Conservation (phyloP, 306 rosid genomes). For the Cucumis hystrix region DNA sequence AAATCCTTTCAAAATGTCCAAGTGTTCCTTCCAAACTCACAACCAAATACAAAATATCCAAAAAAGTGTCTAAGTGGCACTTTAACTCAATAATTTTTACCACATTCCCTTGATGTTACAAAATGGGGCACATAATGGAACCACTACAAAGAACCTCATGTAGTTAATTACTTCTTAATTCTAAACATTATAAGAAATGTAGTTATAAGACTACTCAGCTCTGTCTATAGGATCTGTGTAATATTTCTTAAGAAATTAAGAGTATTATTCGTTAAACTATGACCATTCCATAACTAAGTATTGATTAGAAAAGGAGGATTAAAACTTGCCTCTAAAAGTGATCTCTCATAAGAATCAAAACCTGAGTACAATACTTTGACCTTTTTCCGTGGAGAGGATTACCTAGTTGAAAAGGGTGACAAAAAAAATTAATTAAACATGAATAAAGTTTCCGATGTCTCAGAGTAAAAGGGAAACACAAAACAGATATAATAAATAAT, state of each 20-base stretch:
- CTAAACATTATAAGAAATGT: not conserved
- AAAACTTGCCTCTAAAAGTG: conserved; percentile 56
- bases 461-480: too few species aligned
- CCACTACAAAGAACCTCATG: not conserved
- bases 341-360: conserved; percentile 63
- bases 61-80: too few species aligned
- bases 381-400: conserved; percentile 76
- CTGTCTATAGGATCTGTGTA: not conserved
- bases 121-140: not conserved
- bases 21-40: too few species aligned
- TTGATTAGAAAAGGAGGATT: not conserved
- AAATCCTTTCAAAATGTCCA: too few species aligned
- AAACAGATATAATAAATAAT: too few species aligned
- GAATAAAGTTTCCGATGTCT: too few species aligned
- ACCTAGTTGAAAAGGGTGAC: conserved; percentile 26
- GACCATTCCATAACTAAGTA: not conserved
- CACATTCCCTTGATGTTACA: not conserved
- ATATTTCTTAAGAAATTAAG: not conserved
- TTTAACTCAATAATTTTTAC: too few species aligned
- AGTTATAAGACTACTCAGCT: not conserved
- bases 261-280: not conserved
- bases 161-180: not conserved
- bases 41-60: too few species aligned
- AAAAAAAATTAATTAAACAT: not conserved
- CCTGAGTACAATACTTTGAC: conserved; percentile 46